Evolutionary conservation across 2,329 filamentous ascomycete genomes (phyloP).

Genomic region (Orbilia blumenaviensis): DNA sequence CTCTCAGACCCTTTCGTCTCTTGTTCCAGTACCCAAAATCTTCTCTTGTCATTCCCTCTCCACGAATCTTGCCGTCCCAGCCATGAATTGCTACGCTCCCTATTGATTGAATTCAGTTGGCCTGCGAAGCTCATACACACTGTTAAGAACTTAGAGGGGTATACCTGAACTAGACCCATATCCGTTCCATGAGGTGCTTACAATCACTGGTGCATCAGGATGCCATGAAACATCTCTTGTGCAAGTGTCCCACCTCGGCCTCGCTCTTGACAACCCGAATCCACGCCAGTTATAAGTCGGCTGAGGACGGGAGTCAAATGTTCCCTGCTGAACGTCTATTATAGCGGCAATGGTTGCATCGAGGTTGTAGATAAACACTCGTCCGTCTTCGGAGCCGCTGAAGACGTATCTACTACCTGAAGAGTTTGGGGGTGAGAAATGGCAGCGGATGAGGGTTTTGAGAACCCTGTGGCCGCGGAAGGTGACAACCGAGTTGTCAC

Average conservation of each 20-base stretch:
- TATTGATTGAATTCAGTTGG: background rate
- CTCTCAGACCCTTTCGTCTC: conserved; percentile 27
- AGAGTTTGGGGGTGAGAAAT: conserved; percentile 87
- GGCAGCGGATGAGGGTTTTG: conserved; percentile 89
- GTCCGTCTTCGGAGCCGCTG: conserved; percentile 86
- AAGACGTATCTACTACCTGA: conserved; percentile 94
- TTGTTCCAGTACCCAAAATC: conserved; percentile 50
- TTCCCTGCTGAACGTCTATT: conserved; percentile 80
- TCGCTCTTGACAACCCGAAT: conserved; percentile 66
- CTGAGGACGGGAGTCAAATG: conserved; percentile 69
- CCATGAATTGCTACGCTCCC: conserved; percentile 41
- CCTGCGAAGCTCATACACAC: background rate
- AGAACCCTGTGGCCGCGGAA: conserved; percentile 90
- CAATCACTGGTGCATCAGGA: conserved; percentile 81
- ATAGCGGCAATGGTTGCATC: conserved; percentile 82
- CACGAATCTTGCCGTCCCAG: conserved; percentile 43
- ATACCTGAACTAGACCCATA: conserved; percentile 62
- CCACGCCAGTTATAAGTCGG: conserved; percentile 66
- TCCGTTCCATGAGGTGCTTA: conserved; percentile 59
- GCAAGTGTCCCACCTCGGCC: conserved; percentile 75
- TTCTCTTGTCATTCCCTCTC: conserved; percentile 37
- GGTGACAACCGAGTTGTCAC: conserved; percentile 92
- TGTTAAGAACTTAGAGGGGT: background rate
- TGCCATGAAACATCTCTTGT: conserved; percentile 93
- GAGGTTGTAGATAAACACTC: conserved; percentile 90